Evolutionary conservation across 164 flowering plant species (phyloP).

Genomic region (Chloranthus sessilifolius): DNA sequence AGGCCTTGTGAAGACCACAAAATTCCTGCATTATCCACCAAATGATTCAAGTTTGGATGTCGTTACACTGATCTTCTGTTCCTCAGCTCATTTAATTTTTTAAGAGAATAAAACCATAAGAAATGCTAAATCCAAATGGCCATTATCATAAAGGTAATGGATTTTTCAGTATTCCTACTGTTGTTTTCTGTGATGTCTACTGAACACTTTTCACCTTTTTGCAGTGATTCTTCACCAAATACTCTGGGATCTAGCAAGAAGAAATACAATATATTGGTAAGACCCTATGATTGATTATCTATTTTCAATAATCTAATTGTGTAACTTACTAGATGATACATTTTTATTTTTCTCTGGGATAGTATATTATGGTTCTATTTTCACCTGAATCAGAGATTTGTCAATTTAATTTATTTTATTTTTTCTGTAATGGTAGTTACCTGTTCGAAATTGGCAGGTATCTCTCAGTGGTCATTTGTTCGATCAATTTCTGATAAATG

Average conservation of each 20-base stretch:
- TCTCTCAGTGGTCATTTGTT: conserved; percentile 97
- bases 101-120: neutral
- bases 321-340: too few relatives aligned
- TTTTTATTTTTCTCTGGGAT: too few relatives aligned
- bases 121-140: conserved; percentile 1
- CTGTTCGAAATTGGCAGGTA: conserved; percentile 56
- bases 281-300: conserved; percentile 1
- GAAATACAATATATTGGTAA: conserved; percentile 54
- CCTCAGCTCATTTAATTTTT: too few relatives aligned
- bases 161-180: neutral
- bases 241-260: conserved; percentile 31
- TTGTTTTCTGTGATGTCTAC: neutral
- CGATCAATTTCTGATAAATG: conserved; percentile 89
- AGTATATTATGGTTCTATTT: too few relatives aligned
- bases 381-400: too few relatives aligned
- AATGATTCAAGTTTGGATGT: too few relatives aligned
- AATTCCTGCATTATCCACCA: too few relatives aligned
- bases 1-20: too few relatives aligned
- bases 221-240: conserved; percentile 45
- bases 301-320: too few relatives aligned
- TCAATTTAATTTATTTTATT: too few relatives aligned
- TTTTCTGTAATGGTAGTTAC: too few relatives aligned
- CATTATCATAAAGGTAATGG: neutral
- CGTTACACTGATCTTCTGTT: too few relatives aligned
- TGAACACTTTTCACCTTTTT: conserved; percentile 1